Percentiles rank a stretch among this genome's conserved stretches.
These are phyloP conservation scores for Tricholoma sp. DNA, from an alignment of 768 basidiomycete species.

Conservation along the genomic window DNA sequence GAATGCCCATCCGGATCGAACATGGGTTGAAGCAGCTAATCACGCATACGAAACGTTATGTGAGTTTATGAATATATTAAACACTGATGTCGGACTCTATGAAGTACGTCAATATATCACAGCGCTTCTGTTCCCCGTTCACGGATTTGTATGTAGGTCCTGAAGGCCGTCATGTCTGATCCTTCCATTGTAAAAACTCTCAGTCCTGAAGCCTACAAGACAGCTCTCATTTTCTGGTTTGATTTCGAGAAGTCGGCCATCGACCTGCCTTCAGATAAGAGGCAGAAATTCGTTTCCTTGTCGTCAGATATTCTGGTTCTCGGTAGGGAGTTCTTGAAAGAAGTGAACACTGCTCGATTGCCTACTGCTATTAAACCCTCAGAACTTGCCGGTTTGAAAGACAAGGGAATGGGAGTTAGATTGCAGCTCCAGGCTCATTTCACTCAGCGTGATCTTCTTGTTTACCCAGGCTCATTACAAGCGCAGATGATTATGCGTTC, in stretches of 20 bases:
- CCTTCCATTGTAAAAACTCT: conserved; percentile 60
- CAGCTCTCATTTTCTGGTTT: conserved; percentile 90
- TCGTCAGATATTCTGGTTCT: conserved; percentile 87
- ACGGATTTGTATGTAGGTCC: conserved; percentile 42
- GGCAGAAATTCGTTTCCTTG: conserved; percentile 80
- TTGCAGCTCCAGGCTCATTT: conserved; percentile 72
- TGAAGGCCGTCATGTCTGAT: conserved; percentile 68
- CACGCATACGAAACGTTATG: conserved; percentile 87
- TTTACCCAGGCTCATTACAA: conserved; percentile 85
- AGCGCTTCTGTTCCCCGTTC: conserved; percentile 10
- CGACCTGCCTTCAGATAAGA: conserved; percentile 71
- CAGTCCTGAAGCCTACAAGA: conserved; percentile 72
- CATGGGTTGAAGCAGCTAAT: conserved; percentile 83
- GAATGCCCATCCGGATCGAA: conserved; percentile 85
- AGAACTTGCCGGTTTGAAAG: conserved; percentile 69
- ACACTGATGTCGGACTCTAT: conserved; percentile 89
- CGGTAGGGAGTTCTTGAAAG: conserved; percentile 80
- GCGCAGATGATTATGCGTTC: conserved; percentile 92
- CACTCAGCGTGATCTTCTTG: conserved; percentile 67
- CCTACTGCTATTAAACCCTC: conserved; percentile 65
- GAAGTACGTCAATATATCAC: conserved; percentile 50
- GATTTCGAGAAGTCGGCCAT: conserved; percentile 99
- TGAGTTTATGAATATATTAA: conserved; percentile 96
- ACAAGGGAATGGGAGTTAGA: conserved; percentile 70
- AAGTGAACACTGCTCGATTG: conserved; percentile 55